phyloP scores from a whole-genome alignment of 73 alveolate species.

The Blepharisma stoltei region DNA sequence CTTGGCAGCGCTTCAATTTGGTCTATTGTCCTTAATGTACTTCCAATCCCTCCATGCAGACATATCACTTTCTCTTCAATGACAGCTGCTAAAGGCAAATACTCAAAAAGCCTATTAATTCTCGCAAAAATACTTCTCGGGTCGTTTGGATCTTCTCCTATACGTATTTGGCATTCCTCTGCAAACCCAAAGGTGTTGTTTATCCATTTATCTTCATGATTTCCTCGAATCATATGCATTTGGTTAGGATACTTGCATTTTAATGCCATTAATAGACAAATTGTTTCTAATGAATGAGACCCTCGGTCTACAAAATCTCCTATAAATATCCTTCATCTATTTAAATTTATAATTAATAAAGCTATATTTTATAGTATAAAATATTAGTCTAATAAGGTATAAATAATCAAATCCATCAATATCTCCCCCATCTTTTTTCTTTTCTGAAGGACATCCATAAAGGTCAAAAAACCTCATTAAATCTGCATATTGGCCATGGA shows the following conservation, averaged over 20 bases:
- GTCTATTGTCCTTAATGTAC: slow-evolving; percentile 67
- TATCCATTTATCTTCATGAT: slow-evolving; percentile 53
- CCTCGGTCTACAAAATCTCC: slow-evolving; percentile 96
- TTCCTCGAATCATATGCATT: slow-evolving; percentile 75
- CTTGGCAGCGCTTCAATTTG: slow-evolving; percentile 82
- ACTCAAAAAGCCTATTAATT: slow-evolving; percentile 86
- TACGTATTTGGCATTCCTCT: slow-evolving; percentile 87
- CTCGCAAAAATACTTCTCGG: slow-evolving; percentile 79
- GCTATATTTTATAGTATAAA: slow-evolving; percentile 69
- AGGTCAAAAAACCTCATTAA: slow-evolving; percentile 93
- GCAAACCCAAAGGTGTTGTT: slow-evolving; percentile 84
- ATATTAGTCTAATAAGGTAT: too few relatives aligned
- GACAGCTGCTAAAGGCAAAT: slow-evolving; percentile 89
- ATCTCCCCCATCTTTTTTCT: slow-evolving; percentile 75
- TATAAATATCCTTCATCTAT: too few relatives aligned
- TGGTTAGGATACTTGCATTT: slow-evolving; percentile 78
- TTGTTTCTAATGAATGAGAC: slow-evolving; percentile 66
- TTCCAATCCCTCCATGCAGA: slow-evolving; percentile 95
- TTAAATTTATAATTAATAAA: slow-evolving; percentile 85
- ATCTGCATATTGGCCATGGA: slow-evolving; percentile 92
- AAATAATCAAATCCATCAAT: slow-evolving; percentile 86
- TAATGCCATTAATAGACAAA: slow-evolving; percentile 79
- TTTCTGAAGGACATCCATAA: slow-evolving; percentile 89
- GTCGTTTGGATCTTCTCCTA: slow-evolving; percentile 95
- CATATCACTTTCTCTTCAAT: slow-evolving; percentile 84